Percentiles rank a stretch among this genome's conserved stretches.
These are phyloP conservation scores for Carex arenaria DNA, from an alignment of 202 grass and related monocot genomes.

Conservation along the genomic window DNA sequence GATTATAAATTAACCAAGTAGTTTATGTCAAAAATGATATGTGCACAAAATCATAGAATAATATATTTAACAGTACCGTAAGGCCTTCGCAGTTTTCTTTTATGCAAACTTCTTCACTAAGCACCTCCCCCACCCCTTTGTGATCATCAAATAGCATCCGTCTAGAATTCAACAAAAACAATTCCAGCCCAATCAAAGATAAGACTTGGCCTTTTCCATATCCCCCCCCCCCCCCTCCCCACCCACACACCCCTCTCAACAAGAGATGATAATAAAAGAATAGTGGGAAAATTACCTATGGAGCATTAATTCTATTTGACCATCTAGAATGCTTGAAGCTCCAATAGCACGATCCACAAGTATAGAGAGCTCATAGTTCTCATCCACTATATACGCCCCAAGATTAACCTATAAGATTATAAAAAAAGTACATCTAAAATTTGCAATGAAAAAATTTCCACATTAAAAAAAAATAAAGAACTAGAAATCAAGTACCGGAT, in stretches of 20 bases:
- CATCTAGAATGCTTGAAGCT: slow-evolving; percentile 87
- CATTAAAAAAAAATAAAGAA: background rate
- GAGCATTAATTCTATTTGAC: slow-evolving; percentile 88
- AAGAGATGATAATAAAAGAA: background rate
- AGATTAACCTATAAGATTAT: slow-evolving; percentile 59
- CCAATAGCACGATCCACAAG: slow-evolving; percentile 86
- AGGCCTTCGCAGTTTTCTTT: slow-evolving; percentile 51
- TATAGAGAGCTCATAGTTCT: slow-evolving; percentile 65
- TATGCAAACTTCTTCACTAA: slow-evolving; percentile 67
- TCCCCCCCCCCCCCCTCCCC: background rate
- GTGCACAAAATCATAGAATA: background rate
- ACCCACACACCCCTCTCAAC: background rate
- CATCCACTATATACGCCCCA: slow-evolving; percentile 60
- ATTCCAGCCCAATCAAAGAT: slow-evolving; percentile 1
- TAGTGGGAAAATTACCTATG: slow-evolving; percentile 48
- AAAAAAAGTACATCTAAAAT: slow-evolving; percentile 5
- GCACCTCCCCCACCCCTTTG: slow-evolving; percentile 62
- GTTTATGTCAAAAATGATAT: background rate
- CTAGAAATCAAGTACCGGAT: slow-evolving; percentile 45
- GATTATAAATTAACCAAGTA: background rate
- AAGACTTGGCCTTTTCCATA: background rate
- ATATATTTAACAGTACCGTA: slow-evolving; percentile 40
- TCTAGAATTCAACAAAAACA: slow-evolving; percentile 29
- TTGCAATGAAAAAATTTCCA: background rate
- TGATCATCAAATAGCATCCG: slow-evolving; percentile 58